Evolutionary conservation across 1,139 yeast species (phyloP), one percentile per base, ranked within the genome.

Genomic region (Tardiomyces digboiensis): DNA sequence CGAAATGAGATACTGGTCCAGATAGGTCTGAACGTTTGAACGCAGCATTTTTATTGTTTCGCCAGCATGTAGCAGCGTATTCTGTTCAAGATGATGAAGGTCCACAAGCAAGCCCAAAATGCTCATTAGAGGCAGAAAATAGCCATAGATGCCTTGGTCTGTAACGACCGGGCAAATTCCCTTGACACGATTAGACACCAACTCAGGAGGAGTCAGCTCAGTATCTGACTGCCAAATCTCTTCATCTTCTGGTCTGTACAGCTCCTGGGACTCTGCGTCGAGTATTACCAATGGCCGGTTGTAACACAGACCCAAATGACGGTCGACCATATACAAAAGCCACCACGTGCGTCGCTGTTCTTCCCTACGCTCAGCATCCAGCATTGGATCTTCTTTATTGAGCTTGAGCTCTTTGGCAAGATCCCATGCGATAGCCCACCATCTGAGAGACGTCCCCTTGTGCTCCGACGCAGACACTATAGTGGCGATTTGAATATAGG

Each of bases 261-360:
- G 45, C 7, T 57, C 60, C 42, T 50, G 44, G 20, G 64, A 60
- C 44, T 64, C 70, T 4, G 59, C 50, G 46, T 69, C 73, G 12
- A 60, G 50, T 20, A 67, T 55, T 4, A 59, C 52, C 26, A 62
- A 47, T 2, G 65, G 62, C 7, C 63, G 52, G 47, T 67, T 68
- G 50, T 66, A 67, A 41, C 70, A 63, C 39, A 69, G 53, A 0
- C 68, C 66, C 7, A 67, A 55, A 48, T 68, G 64, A n/a, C 71
- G 57, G 49, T 69, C 74, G 20, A 69, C 54, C 44, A 65, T 56
- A 48, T 64, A 69, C 21, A 69, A 49, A 6, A 66, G 57, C 72
- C 73, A 68, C 72, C 72, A 69, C 0, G 65, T 57, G 21, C 74
- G 57, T n/a, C 71, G 55, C 43, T 63, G 57, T 44, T 68, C 74